Conservation (phyloP, 805 yeast genomes). For the Cephaloascus albidus region DNA sequence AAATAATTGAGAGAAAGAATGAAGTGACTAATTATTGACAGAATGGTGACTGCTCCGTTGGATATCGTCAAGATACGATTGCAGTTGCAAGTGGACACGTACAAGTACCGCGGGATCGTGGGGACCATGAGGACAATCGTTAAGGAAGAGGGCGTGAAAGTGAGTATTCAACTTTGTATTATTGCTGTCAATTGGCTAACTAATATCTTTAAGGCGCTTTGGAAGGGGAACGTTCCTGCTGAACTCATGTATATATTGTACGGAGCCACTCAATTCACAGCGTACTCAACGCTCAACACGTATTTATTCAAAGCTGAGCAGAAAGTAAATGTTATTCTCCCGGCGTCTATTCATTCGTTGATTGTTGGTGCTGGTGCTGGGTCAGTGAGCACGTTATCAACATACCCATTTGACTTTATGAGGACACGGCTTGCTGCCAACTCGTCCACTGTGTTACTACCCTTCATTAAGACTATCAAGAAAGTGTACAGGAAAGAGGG, state of each 20-base stretch:
- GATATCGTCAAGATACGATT: constrained; percentile 72
- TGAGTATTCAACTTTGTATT: not conserved
- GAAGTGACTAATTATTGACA: too few species aligned
- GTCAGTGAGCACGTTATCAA: constrained; percentile 52
- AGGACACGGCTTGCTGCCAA: constrained; percentile 81
- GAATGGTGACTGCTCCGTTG: constrained; percentile 65
- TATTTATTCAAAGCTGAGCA: constrained; percentile 21
- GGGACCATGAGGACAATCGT: constrained; percentile 33
- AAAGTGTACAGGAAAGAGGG: constrained; percentile 25
- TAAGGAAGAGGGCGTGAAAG: constrained; percentile 51
- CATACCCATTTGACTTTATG: constrained; percentile 88
- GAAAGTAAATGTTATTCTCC: constrained; percentile 11
- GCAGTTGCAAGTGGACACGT: constrained; percentile 40
- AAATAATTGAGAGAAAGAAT: not conserved
- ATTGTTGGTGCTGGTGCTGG: constrained; percentile 78
- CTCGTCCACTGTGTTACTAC: constrained; percentile 20
- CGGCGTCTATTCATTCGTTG: constrained; percentile 31
- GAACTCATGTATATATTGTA: constrained; percentile 75
- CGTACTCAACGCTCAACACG: constrained; percentile 49
- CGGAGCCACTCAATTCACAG: constrained; percentile 78
- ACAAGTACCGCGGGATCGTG: constrained; percentile 22
- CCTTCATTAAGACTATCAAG: constrained; percentile 20
- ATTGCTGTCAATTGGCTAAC: not conserved
- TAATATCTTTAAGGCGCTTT: constrained; percentile 39
- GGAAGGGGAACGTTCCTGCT: constrained; percentile 97